These are phyloP conservation scores for Kodamaea lidongshanica DNA, from an alignment of 805 yeast species.

Conservation along the genomic window DNA sequence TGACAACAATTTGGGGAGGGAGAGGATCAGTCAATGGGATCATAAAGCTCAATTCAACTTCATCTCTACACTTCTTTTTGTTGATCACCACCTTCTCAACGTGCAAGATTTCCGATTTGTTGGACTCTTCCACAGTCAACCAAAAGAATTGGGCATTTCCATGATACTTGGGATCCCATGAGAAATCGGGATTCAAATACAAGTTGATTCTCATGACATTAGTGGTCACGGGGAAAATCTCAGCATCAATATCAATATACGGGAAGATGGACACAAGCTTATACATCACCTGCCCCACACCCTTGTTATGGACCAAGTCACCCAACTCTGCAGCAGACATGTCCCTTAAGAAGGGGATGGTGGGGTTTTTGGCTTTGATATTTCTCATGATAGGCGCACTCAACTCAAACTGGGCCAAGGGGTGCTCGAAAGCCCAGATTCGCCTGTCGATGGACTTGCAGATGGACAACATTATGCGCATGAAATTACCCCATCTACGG, in stretches of 20 bases:
- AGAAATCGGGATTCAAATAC: conserved; percentile 64
- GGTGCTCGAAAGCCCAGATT: conserved; percentile 88
- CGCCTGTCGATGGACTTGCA: conserved; percentile 83
- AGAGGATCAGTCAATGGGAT: conserved; percentile 83
- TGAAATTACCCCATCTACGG: conserved; percentile 84
- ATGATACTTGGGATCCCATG: conserved; percentile 78
- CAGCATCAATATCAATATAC: conserved; percentile 63
- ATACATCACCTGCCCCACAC: conserved; percentile 62
- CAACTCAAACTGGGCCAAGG: conserved; percentile 78
- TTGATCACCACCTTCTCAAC: conserved; percentile 73
- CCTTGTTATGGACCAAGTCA: conserved; percentile 76
- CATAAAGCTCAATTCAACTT: conserved; percentile 82
- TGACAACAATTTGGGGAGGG: conserved; percentile 82
- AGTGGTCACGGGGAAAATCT: conserved; percentile 81
- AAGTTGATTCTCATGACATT: conserved; percentile 81
- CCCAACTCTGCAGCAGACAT: conserved; percentile 76
- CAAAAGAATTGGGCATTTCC: conserved; percentile 85
- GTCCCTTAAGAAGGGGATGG: conserved; percentile 68
- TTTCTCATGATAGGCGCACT: conserved; percentile 60
- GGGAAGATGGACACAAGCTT: conserved; percentile 70
- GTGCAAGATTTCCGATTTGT: conserved; percentile 65
- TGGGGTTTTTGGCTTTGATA: conserved; percentile 56
- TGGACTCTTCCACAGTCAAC: conserved; percentile 87
- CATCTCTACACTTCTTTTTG: conserved; percentile 44
- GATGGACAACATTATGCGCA: conserved; percentile 66